Conservation (phyloP, 2,329 filamentous ascomycete species). For the Penicillium sp. region DNA sequence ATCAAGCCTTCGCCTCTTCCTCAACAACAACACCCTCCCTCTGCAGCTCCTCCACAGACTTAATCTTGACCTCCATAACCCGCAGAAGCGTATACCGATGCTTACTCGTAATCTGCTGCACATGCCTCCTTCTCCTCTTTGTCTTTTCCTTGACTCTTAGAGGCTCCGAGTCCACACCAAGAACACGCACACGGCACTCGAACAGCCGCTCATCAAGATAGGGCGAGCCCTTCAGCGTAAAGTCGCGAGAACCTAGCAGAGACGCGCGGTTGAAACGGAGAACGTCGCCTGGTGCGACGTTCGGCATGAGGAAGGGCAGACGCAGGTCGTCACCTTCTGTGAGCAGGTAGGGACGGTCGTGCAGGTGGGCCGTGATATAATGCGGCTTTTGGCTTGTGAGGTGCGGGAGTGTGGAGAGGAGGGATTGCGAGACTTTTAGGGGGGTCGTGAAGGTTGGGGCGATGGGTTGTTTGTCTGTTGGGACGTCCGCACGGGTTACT, state of each 20-base stretch:
- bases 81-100: slow-evolving; percentile 84
- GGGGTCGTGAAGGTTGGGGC: slow-evolving; percentile 43
- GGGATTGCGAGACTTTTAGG: slow-evolving; percentile 47
- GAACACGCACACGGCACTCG: slow-evolving; percentile 81
- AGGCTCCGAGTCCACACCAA: slow-evolving; percentile 82
- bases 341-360: slow-evolving; percentile 56
- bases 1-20: slow-evolving; percentile 20
- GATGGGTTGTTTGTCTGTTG: slow-evolving; percentile 41
- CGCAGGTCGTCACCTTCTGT: slow-evolving; percentile 73
- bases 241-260: slow-evolving; percentile 83
- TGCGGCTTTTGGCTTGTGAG: slow-evolving; percentile 51
- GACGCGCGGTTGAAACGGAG: slow-evolving; percentile 86
- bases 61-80: slow-evolving; percentile 80
- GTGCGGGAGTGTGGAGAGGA: slow-evolving; percentile 49
- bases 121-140: slow-evolving; percentile 71
- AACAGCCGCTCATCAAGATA: slow-evolving; percentile 84
- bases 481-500: slow-evolving; percentile 31
- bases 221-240: slow-evolving; percentile 81
- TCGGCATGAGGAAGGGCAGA: slow-evolving; percentile 79
- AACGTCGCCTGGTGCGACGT: slow-evolving; percentile 78
- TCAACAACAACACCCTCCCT: slow-evolving; percentile 46
- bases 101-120: slow-evolving; percentile 83
- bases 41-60: slow-evolving; percentile 59
- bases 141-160: slow-evolving; percentile 79
- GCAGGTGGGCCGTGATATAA: slow-evolving; percentile 54